A percentile compares a stretch with the other conserved stretches of the same genome.
These are phyloP conservation scores for Chlamydomonas schloesseri DNA, from an alignment of 139 green algal species.

Conservation along the genomic window DNA sequence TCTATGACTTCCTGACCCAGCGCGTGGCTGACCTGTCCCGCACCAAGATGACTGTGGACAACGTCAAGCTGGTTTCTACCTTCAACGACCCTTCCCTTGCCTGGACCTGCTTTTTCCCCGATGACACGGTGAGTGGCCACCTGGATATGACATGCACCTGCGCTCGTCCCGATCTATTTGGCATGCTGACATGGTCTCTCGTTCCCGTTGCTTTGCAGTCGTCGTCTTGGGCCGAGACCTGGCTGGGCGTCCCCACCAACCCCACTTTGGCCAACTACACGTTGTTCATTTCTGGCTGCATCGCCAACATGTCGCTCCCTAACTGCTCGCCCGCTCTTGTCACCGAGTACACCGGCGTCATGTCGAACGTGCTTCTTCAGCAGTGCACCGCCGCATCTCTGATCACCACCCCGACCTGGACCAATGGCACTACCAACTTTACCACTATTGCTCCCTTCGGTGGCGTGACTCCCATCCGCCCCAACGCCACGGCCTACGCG, in stretches of 20 bases:
- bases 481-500: not conserved
- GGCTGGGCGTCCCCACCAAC: no score
- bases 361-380: conserved; percentile 10
- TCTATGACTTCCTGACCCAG: conserved; percentile 10
- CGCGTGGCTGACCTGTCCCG: not conserved
- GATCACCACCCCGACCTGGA: conserved; percentile 16
- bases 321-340: not conserved
- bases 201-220: no score
- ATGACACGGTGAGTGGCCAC: not conserved
- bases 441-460: not conserved
- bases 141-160: no score
- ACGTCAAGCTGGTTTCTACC: not conserved
- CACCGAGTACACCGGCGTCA: not conserved
- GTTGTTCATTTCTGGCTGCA: not conserved
- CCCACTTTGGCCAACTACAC: not conserved
- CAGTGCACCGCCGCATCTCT: not conserved
- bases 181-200: no score
- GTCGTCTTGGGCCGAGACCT: no score
- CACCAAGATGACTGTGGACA: not conserved
- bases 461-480: not conserved
- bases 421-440: not conserved
- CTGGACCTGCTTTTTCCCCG: conserved; percentile 36
- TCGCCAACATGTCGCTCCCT: not conserved
- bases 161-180: no score
- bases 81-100: conserved; percentile 18